phyloP scores from a whole-genome alignment of 306 rosid genomes.

The Fragaria nilgerrensis region DNA sequence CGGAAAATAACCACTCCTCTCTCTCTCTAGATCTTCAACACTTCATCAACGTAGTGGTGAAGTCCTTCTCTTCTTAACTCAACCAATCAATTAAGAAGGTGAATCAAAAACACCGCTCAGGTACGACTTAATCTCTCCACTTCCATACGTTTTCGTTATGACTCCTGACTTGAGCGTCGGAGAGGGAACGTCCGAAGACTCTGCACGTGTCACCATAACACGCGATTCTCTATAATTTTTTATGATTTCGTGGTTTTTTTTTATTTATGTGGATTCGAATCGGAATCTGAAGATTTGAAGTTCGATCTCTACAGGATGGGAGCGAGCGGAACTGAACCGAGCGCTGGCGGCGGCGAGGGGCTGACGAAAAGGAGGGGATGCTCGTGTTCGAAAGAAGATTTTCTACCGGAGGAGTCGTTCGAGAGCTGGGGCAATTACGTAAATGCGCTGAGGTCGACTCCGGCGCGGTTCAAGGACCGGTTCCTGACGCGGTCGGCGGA shows the following conservation, averaged over 20 bases:
- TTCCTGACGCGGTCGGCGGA: slow-evolving; percentile 53
- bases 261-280: not conserved
- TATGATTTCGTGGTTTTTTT: too few relatives aligned
- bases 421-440: slow-evolving; percentile 55
- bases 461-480: slow-evolving; percentile 49
- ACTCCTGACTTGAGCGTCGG: too few relatives aligned
- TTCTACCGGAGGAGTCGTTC: slow-evolving; percentile 88
- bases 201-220: too few relatives aligned
- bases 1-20: not conserved
- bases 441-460: slow-evolving; percentile 49
- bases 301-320: slow-evolving; percentile 28
- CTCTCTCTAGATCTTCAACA: not conserved
- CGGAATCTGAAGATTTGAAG: not conserved
- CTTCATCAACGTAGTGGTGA: not conserved
- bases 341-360: slow-evolving; percentile 18
- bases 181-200: too few relatives aligned
- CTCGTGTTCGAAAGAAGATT: slow-evolving; percentile 40
- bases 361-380: slow-evolving; percentile 44
- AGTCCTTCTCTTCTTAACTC: not conserved
- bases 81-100: too few relatives aligned
- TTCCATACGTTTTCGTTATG: too few relatives aligned
- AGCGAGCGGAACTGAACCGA: not conserved
- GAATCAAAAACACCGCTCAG: too few relatives aligned
- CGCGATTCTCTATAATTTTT: too few relatives aligned
- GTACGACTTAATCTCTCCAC: too few relatives aligned